Evolutionary conservation across 1,284 basidiomycete species (phyloP).

Genomic region (Microbotryum intermedium): DNA sequence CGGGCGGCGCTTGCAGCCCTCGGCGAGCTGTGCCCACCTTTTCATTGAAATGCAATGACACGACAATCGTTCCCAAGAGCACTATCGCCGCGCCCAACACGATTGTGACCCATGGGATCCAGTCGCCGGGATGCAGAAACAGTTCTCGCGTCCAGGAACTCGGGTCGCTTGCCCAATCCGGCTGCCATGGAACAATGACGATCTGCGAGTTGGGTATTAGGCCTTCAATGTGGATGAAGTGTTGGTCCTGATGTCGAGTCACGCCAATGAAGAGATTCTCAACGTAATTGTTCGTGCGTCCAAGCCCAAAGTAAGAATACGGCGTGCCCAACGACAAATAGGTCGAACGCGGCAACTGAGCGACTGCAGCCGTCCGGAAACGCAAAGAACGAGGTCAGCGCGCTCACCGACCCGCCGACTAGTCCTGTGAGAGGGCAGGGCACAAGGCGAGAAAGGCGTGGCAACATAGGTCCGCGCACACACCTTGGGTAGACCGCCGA

Average conservation of each 20-base stretch:
- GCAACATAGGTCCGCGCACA: slow-evolving; percentile 10
- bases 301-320: slow-evolving; percentile 92
- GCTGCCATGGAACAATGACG: slow-evolving; percentile 73
- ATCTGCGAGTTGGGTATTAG: slow-evolving; percentile 96
- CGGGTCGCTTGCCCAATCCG: slow-evolving; percentile 42
- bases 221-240: slow-evolving; percentile 86
- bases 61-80: slow-evolving; percentile 69
- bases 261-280: slow-evolving; percentile 91
- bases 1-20: neutral
- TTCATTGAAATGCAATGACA: slow-evolving; percentile 81
- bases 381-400: neutral
- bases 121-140: slow-evolving; percentile 87
- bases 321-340: slow-evolving; percentile 85
- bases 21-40: slow-evolving; percentile 44
- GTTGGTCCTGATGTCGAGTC: slow-evolving; percentile 56
- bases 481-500: slow-evolving; percentile 81
- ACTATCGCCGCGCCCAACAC: slow-evolving; percentile 68
- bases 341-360: slow-evolving; percentile 82
- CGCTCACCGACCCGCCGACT: neutral
- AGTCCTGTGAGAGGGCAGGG: neutral
- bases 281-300: slow-evolving; percentile 99
- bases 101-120: slow-evolving; percentile 93
- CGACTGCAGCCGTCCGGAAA: slow-evolving; percentile 48
- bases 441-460: neutral
- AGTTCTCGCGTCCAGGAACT: slow-evolving; percentile 76